Percentiles rank a stretch among this genome's conserved stretches.
These are phyloP conservation scores for Diaporthe vaccinii DNA, from an alignment of 2,329 filamentous ascomycete genomes.

Conservation along the genomic window DNA sequence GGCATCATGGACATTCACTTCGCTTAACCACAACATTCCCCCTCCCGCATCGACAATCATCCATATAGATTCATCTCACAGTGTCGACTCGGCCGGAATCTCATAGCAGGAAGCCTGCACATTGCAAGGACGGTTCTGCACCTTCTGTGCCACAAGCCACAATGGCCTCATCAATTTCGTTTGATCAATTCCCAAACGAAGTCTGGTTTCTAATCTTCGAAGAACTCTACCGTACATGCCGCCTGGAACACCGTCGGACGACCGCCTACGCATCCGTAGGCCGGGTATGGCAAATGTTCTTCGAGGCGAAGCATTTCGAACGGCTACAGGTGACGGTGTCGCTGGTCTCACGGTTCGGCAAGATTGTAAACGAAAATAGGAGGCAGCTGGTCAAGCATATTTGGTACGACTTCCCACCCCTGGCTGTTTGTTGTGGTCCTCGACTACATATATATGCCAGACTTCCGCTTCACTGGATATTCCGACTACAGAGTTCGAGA, in stretches of 20 bases:
- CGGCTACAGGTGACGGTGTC: background rate
- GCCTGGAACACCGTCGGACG: background rate
- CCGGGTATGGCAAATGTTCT: background rate
- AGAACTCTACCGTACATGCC: background rate
- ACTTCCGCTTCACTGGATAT: background rate
- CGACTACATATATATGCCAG: background rate
- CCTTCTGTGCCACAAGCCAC: background rate
- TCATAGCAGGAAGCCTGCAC: no score
- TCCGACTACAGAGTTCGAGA: no score
- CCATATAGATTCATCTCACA: background rate
- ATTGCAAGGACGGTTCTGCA: background rate
- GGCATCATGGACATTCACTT: background rate
- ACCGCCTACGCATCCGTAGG: background rate
- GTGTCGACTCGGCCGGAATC: background rate
- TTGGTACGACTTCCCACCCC: background rate
- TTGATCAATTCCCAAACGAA: background rate
- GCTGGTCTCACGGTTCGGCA: background rate
- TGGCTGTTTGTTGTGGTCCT: background rate
- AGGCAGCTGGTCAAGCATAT: background rate
- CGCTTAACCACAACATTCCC: background rate
- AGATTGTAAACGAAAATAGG: background rate
- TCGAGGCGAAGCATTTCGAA: constrained; percentile 1
- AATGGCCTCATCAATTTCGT: background rate
- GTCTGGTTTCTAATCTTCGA: background rate
- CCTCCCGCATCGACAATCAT: background rate